Base-by-base conservation (phyloP, 2,329 filamentous ascomycete genomes). In the Cordyceps fumosorosea region DNA sequence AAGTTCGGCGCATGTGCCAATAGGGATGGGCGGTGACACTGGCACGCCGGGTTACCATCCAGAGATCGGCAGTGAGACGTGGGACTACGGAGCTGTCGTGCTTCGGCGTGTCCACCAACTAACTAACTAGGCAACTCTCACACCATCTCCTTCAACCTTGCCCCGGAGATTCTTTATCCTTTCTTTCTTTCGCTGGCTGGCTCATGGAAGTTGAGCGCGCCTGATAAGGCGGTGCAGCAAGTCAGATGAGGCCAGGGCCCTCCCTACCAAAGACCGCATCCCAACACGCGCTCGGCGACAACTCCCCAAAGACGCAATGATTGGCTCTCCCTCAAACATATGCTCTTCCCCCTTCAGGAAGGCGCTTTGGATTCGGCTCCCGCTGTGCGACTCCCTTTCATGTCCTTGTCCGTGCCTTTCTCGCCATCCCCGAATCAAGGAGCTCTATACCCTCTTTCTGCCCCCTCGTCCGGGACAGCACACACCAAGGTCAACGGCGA, bases 221-320 rank as follows among this genome's bases (percentile, higher is more conserved):
- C 29, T n/a, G 56, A 29, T 42, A 16, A n/a, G 18, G 45, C 22
- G 45, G 45, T 48, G 14, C 47, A 16, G 3, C 32, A 14, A 18
- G 48, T 54, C 48, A 53, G 48, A 47, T 37, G 57, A 60, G 37
- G 20, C 32, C 29, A 29, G 29, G 29, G 29, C 29, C 29, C 24
- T n/a, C 20, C 8, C 34, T 29, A 37, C 40, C 37, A 37, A 52
- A 47, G 22, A 26, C 22, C 45, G 11, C 11, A 48, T 18, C 22
- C 22, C 24, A 18, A 20, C 29, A 20, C 40, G 37, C 42, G 22
- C 42, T 37, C 59, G 59, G 52, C 32, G 52, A 56, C 52, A 44
- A 44, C 18, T 32, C 44, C 52, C 59, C 20, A 51, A 62, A 40
- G 44, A 44, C 45, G 44, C 59, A 62, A 62, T 51, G 52, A 56